Conservation (phyloP, 352 stramenopile genomes). For the Phytophthora palmivora region DNA sequence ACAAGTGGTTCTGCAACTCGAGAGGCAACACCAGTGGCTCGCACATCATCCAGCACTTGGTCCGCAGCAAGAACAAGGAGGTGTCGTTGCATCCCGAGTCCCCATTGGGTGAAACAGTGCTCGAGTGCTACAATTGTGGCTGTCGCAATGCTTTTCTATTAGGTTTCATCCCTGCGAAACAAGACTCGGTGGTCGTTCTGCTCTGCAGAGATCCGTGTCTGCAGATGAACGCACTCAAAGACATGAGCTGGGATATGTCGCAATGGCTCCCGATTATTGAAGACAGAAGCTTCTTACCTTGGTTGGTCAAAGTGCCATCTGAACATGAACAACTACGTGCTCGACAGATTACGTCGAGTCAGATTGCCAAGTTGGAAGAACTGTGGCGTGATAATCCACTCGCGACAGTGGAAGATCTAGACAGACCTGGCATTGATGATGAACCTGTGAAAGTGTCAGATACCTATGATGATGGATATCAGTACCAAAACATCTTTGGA, state of each 20-base stretch:
- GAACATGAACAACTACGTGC: constrained; percentile 94
- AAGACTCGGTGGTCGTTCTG: constrained; percentile 97
- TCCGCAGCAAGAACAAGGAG: constrained; percentile 93
- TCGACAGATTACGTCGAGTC: constrained; percentile 93
- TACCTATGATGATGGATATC: constrained; percentile 98
- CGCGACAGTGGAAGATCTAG: constrained; percentile 96
- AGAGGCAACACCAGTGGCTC: constrained; percentile 93
- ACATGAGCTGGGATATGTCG: constrained; percentile 99
- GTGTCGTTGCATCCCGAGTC: constrained; percentile 94
- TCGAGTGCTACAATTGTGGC: constrained; percentile 99
- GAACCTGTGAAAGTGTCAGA: constrained; percentile 86
- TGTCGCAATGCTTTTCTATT: constrained; percentile 98
- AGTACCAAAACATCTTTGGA: constrained; percentile 99
- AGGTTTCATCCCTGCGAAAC: constrained; percentile 98
- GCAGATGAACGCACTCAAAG: constrained; percentile 96
- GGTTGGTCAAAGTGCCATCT: constrained; percentile 95
- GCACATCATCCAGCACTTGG: constrained; percentile 99
- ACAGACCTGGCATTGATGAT: constrained; percentile 93
- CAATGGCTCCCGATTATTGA: constrained; percentile 99
- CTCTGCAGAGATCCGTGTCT: constrained; percentile 97
- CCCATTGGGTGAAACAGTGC: constrained; percentile 96
- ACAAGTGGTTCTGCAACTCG: constrained; percentile 99
- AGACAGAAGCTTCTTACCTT: constrained; percentile 96
- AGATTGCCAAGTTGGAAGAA: constrained; percentile 91
- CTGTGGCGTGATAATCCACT: constrained; percentile 98